Evolutionary conservation across 768 basidiomycete genomes (phyloP), one percentile per base, ranked within the genome.

Genomic region (Podaxis mareebaensis): DNA sequence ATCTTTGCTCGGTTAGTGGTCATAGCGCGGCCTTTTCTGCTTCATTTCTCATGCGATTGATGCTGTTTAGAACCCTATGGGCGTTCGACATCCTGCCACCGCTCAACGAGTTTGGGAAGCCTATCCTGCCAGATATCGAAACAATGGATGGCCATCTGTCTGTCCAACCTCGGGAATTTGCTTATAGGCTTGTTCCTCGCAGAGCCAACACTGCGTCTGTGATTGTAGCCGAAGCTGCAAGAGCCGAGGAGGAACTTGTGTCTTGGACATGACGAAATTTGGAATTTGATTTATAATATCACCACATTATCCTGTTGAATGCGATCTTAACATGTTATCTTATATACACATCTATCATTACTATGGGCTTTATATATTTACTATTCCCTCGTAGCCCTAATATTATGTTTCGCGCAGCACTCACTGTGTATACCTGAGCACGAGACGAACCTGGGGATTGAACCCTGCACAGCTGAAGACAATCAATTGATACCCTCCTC

Each of bases 21-120:
- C 3, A 12, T 17, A 20, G 3, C 13, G 11, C 44, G 13, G 28
- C 15, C n/a, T 38, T 53, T 42, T 12, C 20, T 15, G 13, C 15
- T 38, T 54, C 20, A 30, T 38, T 60, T n/a, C 15, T 44, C 40
- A 20, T 48, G 17, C 46, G 53, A 26, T 26, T 54, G 24, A 52
- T 30, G 3, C 1, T 44, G 12, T 44, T 26, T n/a, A 73, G 70
- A 55, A 65, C 69, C 0, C 59, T 73, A 2, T 73, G 72, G 72
- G 69, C 70, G 0, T 73, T 68, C 54, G 53, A 69, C 26, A 62
- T 73, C 26, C 8, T 57, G 10, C 69, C 68, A 1, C 40, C 60
- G 1, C 56, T 51, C 5, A 61, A 70, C 58, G 39, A 46, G 7
- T 13, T 57, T 20, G 70, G 69, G 22, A 66, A 66, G 17, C 64